phyloP scores from a whole-genome alignment of 2,329 filamentous ascomycete species.

The Byssothecium circinans region DNA sequence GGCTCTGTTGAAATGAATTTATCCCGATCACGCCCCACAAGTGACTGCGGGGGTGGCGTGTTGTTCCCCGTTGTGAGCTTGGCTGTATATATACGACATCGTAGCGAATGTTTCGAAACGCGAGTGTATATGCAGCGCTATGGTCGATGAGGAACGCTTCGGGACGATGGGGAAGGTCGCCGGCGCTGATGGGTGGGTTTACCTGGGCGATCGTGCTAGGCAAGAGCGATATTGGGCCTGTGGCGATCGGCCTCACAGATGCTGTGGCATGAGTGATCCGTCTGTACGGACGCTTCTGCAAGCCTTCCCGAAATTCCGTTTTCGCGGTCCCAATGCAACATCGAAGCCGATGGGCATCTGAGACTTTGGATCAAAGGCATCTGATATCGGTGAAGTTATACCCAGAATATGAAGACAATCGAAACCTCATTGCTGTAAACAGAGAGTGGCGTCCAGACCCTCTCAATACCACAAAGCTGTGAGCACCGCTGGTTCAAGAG shows the following conservation, averaged over 20 bases:
- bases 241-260: constrained; percentile 4
- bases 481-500: background rate
- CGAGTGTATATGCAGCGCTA: constrained; percentile 1
- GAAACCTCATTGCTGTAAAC: background rate
- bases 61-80: constrained; percentile 10
- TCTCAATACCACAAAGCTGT: background rate
- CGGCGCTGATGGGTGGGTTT: background rate
- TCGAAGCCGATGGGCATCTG: background rate
- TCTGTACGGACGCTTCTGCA: background rate
- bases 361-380: background rate
- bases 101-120: constrained; percentile 7
- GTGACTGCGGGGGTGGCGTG: constrained; percentile 9
- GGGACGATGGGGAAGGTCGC: constrained; percentile 18
- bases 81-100: constrained; percentile 7
- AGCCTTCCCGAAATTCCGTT: constrained; percentile 2
- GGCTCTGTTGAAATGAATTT: constrained; percentile 25
- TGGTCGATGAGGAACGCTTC: constrained; percentile 21
- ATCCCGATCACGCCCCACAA: constrained; percentile 22
- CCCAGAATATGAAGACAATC: background rate
- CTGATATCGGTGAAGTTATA: background rate
- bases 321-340: background rate
- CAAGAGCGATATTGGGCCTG: constrained; percentile 1
- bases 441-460: background rate
- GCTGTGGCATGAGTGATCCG: constrained; percentile 1
- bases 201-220: constrained; percentile 4